Conservation (phyloP, 306 rosid genomes). For the Acacia melanoxylon region DNA sequence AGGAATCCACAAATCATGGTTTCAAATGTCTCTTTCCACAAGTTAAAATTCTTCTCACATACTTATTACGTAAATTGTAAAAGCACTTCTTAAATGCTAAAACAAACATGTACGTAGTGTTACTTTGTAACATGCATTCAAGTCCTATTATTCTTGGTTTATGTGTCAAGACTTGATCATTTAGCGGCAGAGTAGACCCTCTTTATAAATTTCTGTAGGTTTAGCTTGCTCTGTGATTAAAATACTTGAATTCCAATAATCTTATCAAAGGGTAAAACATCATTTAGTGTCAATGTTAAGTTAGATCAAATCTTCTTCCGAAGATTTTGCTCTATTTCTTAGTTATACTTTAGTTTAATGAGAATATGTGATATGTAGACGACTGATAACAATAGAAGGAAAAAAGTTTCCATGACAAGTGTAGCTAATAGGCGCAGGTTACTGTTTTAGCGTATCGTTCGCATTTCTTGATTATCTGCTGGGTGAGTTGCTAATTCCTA, state of each 20-base stretch:
- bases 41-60: no score
- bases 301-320: neutral
- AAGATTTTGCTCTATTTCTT: neutral
- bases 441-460: no score
- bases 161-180: no score
- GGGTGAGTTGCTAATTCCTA: neutral
- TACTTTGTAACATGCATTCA: no score
- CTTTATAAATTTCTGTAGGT: neutral
- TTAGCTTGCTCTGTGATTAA: neutral
- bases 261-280: neutral
- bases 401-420: neutral
- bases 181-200: no score
- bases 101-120: no score
- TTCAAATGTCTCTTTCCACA: no score
- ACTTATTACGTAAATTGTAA: no score
- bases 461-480: neutral
- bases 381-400: neutral
- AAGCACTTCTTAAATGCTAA: no score
- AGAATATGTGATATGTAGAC: neutral
- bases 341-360: neutral
- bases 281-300: neutral
- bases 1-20: no score
- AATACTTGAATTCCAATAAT: neutral
- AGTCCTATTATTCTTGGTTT: no score
- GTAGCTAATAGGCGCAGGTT: no score